Percentiles rank a stretch among this genome's conserved stretches.
Evolutionary conservation across 768 basidiomycete species (phyloP).

Genomic region (Jaapia argillacea): DNA sequence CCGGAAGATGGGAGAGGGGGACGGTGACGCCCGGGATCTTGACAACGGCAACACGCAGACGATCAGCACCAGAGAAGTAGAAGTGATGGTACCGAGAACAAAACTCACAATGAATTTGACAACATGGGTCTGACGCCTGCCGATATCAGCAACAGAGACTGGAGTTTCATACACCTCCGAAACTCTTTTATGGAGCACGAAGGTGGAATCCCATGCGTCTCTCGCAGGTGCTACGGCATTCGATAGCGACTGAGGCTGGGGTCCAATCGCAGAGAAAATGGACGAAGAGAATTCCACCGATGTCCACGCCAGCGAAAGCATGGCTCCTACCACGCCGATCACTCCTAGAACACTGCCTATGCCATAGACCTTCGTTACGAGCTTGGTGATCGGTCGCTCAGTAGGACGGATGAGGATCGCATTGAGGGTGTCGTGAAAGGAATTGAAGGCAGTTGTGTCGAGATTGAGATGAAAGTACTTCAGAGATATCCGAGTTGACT

Average conservation of each 20-base stretch:
- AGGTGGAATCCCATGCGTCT: background rate
- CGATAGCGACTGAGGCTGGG: too few relatives aligned
- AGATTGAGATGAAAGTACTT: too few relatives aligned
- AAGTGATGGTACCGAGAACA: background rate
- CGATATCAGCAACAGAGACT: background rate
- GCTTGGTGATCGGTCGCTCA: too few relatives aligned
- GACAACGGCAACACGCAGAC: background rate
- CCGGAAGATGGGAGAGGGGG: slow-evolving; percentile 59
- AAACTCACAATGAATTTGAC: background rate
- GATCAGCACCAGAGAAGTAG: background rate
- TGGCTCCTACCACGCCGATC: background rate
- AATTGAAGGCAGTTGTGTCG: too few relatives aligned
- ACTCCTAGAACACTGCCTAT: background rate
- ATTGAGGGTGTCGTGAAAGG: too few relatives aligned
- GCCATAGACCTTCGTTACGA: background rate
- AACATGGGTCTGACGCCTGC: background rate
- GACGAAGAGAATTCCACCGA: background rate
- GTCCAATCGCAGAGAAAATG: too few relatives aligned
- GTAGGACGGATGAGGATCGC: too few relatives aligned
- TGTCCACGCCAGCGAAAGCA: background rate
- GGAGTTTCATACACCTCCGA: background rate
- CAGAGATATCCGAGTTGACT: too few relatives aligned
- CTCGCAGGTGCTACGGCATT: background rate
- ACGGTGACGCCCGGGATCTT: slow-evolving; percentile 81
- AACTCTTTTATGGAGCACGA: background rate